A percentile compares a stretch with the other conserved stretches of the same genome.
Evolutionary conservation across 202 grass and related monocot species (phyloP).

Genomic region (Setaria italica): DNA sequence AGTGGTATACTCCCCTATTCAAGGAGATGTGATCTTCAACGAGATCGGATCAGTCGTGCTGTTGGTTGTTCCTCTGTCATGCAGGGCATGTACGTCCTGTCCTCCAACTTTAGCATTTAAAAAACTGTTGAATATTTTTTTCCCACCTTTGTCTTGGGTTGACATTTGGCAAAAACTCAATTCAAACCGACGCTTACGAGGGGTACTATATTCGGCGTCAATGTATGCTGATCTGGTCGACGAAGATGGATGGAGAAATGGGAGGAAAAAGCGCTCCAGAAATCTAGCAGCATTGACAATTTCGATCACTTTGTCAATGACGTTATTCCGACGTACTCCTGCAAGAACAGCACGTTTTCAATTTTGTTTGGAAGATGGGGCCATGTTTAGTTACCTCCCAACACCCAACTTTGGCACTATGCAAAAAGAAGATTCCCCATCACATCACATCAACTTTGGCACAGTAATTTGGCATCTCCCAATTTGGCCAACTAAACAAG

Average conservation of each 20-base stretch:
- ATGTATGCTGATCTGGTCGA: constrained; percentile 2
- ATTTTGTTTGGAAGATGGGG: constrained; percentile 10
- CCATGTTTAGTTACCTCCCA: too few species aligned
- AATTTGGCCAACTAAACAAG: too few species aligned
- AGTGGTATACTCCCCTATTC: not conserved
- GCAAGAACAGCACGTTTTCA: not conserved
- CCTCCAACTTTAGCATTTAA: constrained; percentile 40
- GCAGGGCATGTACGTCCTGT: constrained; percentile 37
- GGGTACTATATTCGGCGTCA: not conserved
- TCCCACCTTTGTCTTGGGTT: not conserved
- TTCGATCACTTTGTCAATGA: constrained; percentile 34
- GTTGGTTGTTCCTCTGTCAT: constrained; percentile 40
- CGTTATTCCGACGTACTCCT: not conserved
- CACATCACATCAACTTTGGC: too few species aligned
- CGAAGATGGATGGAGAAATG: not conserved
- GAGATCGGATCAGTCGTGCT: constrained; percentile 18
- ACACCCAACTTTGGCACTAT: too few species aligned
- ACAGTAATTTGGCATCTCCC: too few species aligned
- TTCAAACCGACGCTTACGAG: not conserved
- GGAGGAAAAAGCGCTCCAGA: constrained; percentile 25
- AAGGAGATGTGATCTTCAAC: constrained; percentile 28
- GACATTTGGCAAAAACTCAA: constrained; percentile 39
- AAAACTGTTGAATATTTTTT: not conserved
- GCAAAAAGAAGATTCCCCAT: too few species aligned
- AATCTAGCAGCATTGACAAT: constrained; percentile 15